Evolutionary conservation across 176 grass and related monocot genomes (phyloP).

Genomic region (Oryza glaberrima): DNA sequence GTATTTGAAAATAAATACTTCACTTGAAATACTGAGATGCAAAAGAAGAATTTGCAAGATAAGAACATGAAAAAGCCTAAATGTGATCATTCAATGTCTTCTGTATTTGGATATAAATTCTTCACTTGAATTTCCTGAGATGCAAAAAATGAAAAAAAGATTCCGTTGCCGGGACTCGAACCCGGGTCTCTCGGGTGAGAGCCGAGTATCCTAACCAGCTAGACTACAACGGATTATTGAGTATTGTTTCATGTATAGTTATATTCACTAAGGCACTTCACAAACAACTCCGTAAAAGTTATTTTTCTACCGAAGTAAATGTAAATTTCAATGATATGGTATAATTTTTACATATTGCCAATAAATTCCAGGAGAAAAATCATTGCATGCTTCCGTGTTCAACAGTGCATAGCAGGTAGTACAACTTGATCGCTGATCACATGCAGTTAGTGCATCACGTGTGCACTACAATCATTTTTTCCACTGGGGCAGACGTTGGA

Average conservation of each 20-base stretch:
- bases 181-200: constrained; percentile 87
- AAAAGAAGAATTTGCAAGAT: neutral
- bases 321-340: neutral
- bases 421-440: constrained; percentile 7
- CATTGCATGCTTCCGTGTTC: neutral
- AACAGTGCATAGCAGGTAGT: neutral
- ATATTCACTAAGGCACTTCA: no score
- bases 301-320: neutral
- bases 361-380: neutral
- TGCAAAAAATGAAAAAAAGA: neutral
- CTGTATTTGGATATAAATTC: neutral
- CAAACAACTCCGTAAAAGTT: no score
- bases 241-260: no score
- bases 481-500: constrained; percentile 86
- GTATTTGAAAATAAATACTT: neutral
- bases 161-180: constrained; percentile 83
- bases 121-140: neutral
- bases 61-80: neutral
- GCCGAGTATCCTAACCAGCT: constrained; percentile 96
- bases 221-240: constrained; percentile 66
- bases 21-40: neutral
- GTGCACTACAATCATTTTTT: constrained; percentile 64
- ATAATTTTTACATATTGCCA: neutral
- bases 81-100: neutral
- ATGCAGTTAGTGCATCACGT: neutral